Base-by-base conservation (phyloP, 345 rosid genomes). In the Eucalyptus sp. region DNA sequence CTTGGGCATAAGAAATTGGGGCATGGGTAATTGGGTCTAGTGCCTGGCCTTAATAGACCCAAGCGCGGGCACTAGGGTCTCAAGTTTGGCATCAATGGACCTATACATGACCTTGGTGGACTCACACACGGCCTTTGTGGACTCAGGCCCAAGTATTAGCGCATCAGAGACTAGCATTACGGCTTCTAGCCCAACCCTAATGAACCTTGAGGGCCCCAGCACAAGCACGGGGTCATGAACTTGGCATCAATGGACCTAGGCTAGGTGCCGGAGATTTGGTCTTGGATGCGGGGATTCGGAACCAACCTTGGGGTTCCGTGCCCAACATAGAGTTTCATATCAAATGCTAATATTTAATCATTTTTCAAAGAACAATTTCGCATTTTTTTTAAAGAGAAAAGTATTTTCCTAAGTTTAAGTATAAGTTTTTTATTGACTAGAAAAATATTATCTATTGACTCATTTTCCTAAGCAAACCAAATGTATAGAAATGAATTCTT, bases 151-250 rank as follows among this genome's bases (percentile, higher is more conserved):
- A 51, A 0, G 56, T 51, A 51, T 2, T 51, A 51, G 56, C 0
- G 0, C 56, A 51, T 17, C 0, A 51, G 0, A 51, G 56, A 51
- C 9, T 0, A 51, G 56, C 56, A 51, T 51, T 0, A 51, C 0
- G 22, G 22, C 22, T 51, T 50, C 0, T 0, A 4, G 0, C 22
- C 0, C 0, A 2, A 0, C 56, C 56, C 3, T 51, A 51, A 51
- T 51, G 22, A 22, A 51, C 56, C 56, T 3, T 51, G 56, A 7
- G 56, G 22, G 56, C 56, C 0, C 0, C 0, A 51, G 0, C 56
- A 17, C 0, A 9, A 51, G 56, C 22, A 51, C 9, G 9, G 50
- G 18, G 56, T 51, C 56, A 51, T 51, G 56, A 51, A 0, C 22
- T 51, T 51, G 56, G 22, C 0, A 1, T 51, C 0, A 9, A 51